Conservation (phyloP, 169 alveolate species). For the Perkinsus olseni region DNA sequence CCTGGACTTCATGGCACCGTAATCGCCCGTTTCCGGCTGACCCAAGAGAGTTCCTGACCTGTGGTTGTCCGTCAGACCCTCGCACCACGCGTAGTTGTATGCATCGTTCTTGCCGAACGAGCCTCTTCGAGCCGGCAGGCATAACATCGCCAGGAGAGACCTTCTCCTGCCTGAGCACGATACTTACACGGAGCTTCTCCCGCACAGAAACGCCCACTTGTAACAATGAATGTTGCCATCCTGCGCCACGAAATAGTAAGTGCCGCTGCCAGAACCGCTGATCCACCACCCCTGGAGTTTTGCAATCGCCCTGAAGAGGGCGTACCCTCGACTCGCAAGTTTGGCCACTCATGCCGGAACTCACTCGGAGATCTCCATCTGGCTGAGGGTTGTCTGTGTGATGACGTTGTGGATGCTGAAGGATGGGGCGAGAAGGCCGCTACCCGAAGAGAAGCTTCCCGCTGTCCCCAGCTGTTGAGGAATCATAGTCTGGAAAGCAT, state of each 20-base stretch:
- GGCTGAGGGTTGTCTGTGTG: not conserved
- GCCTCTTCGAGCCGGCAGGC: not conserved
- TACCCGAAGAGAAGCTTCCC: too few relatives aligned
- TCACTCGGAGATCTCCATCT: not conserved
- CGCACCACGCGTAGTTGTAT: not conserved
- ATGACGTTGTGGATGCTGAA: too few relatives aligned
- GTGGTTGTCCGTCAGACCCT: not conserved
- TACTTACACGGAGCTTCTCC: too few relatives aligned
- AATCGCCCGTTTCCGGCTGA: not conserved
- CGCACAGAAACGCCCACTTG: not conserved
- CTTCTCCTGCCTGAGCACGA: not conserved
- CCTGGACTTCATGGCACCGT: not conserved
- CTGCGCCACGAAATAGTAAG: not conserved
- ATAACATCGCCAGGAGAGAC: not conserved
- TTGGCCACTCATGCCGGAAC: not conserved
- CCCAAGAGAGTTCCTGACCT: not conserved
- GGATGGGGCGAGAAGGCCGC: too few relatives aligned
- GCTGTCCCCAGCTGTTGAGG: not conserved
- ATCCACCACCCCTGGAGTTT: not conserved
- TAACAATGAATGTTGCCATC: not conserved
- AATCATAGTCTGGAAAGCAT: not conserved
- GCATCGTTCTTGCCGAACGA: not conserved
- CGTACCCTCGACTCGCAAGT: not conserved
- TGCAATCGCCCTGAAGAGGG: not conserved
- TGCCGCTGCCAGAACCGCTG: not conserved